Evolutionary conservation across 768 basidiomycete species (phyloP), one percentile per base, ranked within the genome.

Genomic region (Phlebiopsis flavidoalba): DNA sequence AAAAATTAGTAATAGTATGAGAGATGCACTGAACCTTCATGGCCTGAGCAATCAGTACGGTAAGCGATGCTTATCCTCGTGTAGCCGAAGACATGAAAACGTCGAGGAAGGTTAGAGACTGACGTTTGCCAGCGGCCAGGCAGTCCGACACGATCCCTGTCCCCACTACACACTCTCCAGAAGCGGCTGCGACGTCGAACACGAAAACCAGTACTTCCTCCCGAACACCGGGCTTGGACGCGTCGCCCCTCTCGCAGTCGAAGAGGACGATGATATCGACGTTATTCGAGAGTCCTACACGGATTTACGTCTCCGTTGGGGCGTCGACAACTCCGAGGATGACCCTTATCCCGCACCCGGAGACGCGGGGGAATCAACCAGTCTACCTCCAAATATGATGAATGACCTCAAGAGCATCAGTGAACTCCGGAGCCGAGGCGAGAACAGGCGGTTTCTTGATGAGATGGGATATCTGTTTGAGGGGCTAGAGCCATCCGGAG

Each of bases 391-490:
- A 14, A 83, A 82, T 12, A 83, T 87, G 82, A 84, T 84, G 77
- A 89, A 90, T 63, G 86, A 88, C 36, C 67, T 90, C 53, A 88
- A 88, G 72, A 91, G 88, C 61, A 89, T 93, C 48, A 88, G 89
- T 0, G 91, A 93, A 63, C 76, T 93, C 43, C 75, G 91, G 59
- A 88, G 82, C 67, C 90, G 89, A 70, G 92, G 92, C 12, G 90
- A 93, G 73, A 86, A 79, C 57, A 78, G 91, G 63, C 77, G 89
- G 15, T 93, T 93, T 68, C 71, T 92, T 47, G 92, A 94, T 62
- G 91, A 93, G 66, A 82, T 92, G 2, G 92, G 92, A 0, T 94
- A 93, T 72, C 73, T 93, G 5, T 88, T 93, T 62, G 92, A 94
- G 71, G 90, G 92, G 0, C 80, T 93, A 72, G 83, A 84, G 26